Base-by-base conservation (phyloP, 1,284 basidiomycete species). In the Rhodotorula sp. region DNA sequence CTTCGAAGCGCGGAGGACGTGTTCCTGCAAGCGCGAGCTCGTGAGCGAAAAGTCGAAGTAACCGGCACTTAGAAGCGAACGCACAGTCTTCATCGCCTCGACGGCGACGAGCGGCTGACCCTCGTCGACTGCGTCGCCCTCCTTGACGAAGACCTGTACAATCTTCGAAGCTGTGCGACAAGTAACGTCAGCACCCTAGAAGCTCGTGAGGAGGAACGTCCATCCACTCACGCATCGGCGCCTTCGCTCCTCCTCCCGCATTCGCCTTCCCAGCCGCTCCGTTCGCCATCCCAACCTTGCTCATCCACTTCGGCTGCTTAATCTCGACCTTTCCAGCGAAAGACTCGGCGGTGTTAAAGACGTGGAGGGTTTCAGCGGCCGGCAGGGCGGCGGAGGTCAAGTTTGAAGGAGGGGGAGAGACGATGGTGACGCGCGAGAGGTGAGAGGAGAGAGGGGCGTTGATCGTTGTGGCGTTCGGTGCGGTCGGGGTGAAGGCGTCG, bases 41-140 rank as follows among this genome's bases (percentile, higher is more conserved):
- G 5, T 5, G 32, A 29, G 36, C 7, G 47, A 27, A 57, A 20
- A 19, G 1, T 4, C 17, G 13, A 15, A 27, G 10, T n/a, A 1
- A 10, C 13, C 6, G 4, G 32, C 20, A 22, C 8, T 19, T 30
- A 15, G 29, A 54, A 36, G 10, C 0, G 13, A 20, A 49, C 63
- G 44, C 27, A 74, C 74, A 5, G 74, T 76, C 56, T 76, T 76
- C 75, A 76, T 76, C 52, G 75, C 75, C 61, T 81, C 80, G n/a
- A 81, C 68, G 17, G 79, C 77, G 29, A 81, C 78, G 20, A 81
- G 66, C 1, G 77, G 78, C 10, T 79, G 73, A 6, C 80, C 81
- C 29, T 76, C 74, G 19, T 70, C 66, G 24, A 81, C 80, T 22
- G 58, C 22, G 46, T 80, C 74, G 4, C 79, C 80, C 7, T 59